Percentiles rank a stretch among this genome's conserved stretches.
Evolutionary conservation across 306 rosid species (phyloP).

Genomic region (Pueraria montana): DNA sequence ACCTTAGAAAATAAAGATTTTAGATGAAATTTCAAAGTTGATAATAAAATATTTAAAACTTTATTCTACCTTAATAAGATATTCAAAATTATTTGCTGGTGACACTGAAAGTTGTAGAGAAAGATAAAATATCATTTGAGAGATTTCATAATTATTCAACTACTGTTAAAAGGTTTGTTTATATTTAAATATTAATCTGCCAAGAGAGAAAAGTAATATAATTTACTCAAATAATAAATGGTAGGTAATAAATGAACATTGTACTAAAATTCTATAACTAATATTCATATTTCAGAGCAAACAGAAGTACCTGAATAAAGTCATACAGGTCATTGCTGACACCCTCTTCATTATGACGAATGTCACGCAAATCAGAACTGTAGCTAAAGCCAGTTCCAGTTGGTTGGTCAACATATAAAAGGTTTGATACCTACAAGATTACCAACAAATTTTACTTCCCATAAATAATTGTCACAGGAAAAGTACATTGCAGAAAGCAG

Average conservation of each 20-base stretch:
- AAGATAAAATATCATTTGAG: neutral
- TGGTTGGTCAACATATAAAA: conserved; percentile 92
- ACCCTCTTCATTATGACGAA: conserved; percentile 83
- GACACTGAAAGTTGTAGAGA: neutral
- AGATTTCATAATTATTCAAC: neutral
- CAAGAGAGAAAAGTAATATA: neutral
- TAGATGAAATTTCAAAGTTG: neutral
- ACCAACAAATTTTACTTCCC: conserved; percentile 34
- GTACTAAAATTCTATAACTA: conserved; percentile 1
- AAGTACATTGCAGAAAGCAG: conserved; percentile 36
- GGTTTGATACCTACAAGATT: conserved; percentile 79
- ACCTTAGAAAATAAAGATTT: neutral
- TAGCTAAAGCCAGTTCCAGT: conserved; percentile 94
- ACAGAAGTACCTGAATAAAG: conserved; percentile 75
- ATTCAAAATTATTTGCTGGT: neutral
- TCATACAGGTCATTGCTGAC: conserved; percentile 89
- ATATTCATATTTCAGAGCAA: conserved; percentile 9
- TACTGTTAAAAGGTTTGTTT: neutral
- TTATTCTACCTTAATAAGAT: neutral
- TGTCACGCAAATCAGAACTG: conserved; percentile 72
- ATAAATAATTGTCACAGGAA: conserved; percentile 16
- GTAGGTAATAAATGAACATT: conserved; percentile 15
- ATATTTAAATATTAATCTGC: neutral
- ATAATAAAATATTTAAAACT: neutral
- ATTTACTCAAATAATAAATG: neutral